Conservation (phyloP, 768 basidiomycete species). For the Lactarius vividus region DNA sequence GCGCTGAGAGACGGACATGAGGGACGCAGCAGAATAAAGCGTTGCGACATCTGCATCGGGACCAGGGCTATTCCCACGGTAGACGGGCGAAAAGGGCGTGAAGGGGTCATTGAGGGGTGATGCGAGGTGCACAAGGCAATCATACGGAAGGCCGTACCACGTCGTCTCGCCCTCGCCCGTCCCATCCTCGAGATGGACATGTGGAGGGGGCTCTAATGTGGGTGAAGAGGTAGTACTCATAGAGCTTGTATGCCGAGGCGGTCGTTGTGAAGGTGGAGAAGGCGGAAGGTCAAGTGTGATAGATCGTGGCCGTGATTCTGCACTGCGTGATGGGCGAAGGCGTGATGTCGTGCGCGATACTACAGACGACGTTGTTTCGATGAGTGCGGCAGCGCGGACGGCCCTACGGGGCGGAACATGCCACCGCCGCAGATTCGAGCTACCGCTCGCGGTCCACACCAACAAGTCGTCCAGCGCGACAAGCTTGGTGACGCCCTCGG, state of each 20-base stretch:
- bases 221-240: constrained; percentile 14
- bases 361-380: constrained; percentile 9
- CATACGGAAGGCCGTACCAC: constrained; percentile 65
- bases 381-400: constrained; percentile 33
- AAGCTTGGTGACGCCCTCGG: constrained; percentile 79
- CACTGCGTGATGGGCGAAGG: constrained; percentile 23
- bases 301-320: constrained; percentile 22
- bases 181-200: constrained; percentile 15
- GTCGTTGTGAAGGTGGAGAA: constrained; percentile 27
- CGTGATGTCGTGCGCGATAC: constrained; percentile 1
- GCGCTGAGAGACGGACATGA: constrained; percentile 62
- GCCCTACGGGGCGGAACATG: constrained; percentile 54
- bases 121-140: constrained; percentile 64
- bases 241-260: constrained; percentile 31
- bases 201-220: constrained; percentile 7
- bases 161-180: constrained; percentile 35
- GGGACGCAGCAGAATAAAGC: constrained; percentile 80
- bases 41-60: constrained; percentile 81
- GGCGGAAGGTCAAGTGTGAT: constrained; percentile 24
- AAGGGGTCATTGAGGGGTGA: constrained; percentile 57
- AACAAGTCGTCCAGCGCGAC: constrained; percentile 77
- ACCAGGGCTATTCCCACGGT: constrained; percentile 34
- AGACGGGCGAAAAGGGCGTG: constrained; percentile 45
- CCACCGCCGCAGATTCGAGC: constrained; percentile 82
- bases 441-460: constrained; percentile 89